Conservation (phyloP, 2,329 filamentous ascomycete species). For the Fusarium denticulatum region DNA sequence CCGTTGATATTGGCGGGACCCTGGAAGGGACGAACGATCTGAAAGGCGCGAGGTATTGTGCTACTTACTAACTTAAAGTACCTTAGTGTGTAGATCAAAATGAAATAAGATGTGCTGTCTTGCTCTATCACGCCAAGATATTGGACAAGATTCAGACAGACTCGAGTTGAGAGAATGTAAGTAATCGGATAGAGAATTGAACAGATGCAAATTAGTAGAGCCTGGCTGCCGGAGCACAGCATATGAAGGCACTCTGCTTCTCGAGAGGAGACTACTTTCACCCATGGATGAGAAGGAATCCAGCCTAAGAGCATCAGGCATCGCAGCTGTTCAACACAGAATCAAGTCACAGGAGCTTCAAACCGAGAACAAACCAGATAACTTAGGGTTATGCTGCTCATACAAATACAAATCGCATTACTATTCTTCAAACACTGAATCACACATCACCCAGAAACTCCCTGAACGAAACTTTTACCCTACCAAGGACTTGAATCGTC, state of each 20-base stretch:
- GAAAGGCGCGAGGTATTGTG: neutral
- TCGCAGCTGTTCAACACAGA: neutral
- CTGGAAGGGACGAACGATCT: neutral
- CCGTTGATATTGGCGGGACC: neutral
- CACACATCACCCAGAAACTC: neutral
- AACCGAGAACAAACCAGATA: neutral
- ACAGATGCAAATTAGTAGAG: neutral
- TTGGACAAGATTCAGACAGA: neutral
- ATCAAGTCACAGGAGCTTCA: neutral
- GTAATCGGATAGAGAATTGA: neutral
- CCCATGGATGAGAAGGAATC: neutral
- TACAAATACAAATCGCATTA: neutral
- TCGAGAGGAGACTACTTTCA: neutral
- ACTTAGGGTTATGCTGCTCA: neutral
- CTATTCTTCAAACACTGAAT: neutral
- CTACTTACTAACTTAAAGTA: neutral
- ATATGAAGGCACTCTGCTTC: neutral
- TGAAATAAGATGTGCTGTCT: too few relatives aligned
- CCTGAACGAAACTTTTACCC: slow-evolving; percentile 24
- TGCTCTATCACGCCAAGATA: neutral
- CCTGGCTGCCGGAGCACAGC: neutral
- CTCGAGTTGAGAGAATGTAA: neutral
- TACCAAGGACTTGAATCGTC: slow-evolving; percentile 6
- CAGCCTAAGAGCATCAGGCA: neutral
- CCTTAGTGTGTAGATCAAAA: neutral